Percentiles rank a stretch among this genome's conserved stretches.
phyloP scores from a whole-genome alignment of 495 filamentous ascomycete genomes.

The Tuber melanosporum region DNA sequence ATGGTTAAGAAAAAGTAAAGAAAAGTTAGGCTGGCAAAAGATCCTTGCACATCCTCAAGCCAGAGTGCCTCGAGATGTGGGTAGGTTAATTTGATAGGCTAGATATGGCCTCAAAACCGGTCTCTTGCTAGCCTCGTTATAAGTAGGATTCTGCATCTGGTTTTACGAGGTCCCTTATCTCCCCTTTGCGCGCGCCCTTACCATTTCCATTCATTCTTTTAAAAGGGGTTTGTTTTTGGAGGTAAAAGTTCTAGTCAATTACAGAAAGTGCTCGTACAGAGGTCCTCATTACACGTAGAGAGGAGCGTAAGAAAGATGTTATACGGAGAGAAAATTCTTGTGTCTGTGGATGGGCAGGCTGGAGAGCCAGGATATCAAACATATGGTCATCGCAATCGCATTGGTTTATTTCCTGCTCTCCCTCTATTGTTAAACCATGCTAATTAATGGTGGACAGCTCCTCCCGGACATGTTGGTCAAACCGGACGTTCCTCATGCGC shows the following conservation, averaged over 20 bases:
- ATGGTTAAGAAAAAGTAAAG: not conserved
- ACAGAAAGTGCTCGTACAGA: not conserved
- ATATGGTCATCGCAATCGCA: slow-evolving; percentile 10
- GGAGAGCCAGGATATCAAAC: slow-evolving; percentile 14
- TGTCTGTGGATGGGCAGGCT: slow-evolving; percentile 16
- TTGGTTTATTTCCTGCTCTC: slow-evolving; percentile 10
- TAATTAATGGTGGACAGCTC: slow-evolving; percentile 12
- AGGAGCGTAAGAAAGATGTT: not conserved
- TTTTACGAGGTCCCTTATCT: not conserved
- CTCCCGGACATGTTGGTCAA: slow-evolving; percentile 12
- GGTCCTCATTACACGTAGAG: not conserved
- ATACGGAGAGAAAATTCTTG: slow-evolving; percentile 10
- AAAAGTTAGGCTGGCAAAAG: not conserved
- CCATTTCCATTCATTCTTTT: not conserved
- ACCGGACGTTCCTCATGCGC: slow-evolving; percentile 15
- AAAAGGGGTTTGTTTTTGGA: not conserved
- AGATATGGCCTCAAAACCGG: not conserved
- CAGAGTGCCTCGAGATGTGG: not conserved
- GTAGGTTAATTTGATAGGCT: not conserved
- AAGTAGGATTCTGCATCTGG: slow-evolving; percentile 1
- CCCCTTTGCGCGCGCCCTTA: not conserved
- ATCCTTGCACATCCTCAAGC: not conserved
- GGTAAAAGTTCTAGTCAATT: not conserved
- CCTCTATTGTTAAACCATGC: not conserved
- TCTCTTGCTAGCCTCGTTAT: not conserved